Evolutionary conservation across 1,284 basidiomycete species (phyloP), one percentile per base, ranked within the genome.

Genomic region (Tausonia pullulans): DNA sequence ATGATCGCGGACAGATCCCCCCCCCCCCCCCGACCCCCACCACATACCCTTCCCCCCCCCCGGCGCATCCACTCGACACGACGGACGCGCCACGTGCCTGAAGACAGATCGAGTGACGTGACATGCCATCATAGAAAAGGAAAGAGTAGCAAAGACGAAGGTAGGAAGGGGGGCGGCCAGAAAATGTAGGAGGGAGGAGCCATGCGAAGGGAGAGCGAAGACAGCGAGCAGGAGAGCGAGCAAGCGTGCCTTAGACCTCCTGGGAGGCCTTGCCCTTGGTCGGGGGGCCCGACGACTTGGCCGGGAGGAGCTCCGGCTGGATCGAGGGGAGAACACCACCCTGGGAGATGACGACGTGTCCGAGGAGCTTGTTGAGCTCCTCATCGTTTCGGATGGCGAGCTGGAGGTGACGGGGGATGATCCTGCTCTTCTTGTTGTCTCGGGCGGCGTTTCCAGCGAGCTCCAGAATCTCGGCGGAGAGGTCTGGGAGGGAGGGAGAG

Each of bases 341-440:
- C 72, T 90, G 86, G 39, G 84, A 86, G 75, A 90, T 89, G 68
- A 86, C 84, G 61, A 88, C 87, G 69, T 84, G 81, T 49, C 86
- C 86, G 43, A 90, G 82, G 56, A 90, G 83, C 72, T 57, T 45
- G 48, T 65, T 52, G 50, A 69, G 51, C 82, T 88, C 86, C 69
- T 87, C 84, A 60, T 87, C 87, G 72, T 87, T 87, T 64, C 85
- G 81, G 74, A 90, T 88, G 66, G 88, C 88, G 50, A 90, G 83
- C 72, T 88, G 87, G 63, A 90, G 74, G 75, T 90, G 87, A 72
- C 88, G 82, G 59, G 88, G 88, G 9, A 87, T 85, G 71, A 90
- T 90, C 82, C 87, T 86, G 73, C 85, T 83, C 79, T 88, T 68
- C 59, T 69, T 69, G 61, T 67, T 77, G 76, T 79, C 77, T 70